A percentile compares a stretch with the other conserved stretches of the same genome.
Evolutionary conservation across 192 early-diverging fungal species (phyloP).

Genomic region (Pilobolus umbonatus): DNA sequence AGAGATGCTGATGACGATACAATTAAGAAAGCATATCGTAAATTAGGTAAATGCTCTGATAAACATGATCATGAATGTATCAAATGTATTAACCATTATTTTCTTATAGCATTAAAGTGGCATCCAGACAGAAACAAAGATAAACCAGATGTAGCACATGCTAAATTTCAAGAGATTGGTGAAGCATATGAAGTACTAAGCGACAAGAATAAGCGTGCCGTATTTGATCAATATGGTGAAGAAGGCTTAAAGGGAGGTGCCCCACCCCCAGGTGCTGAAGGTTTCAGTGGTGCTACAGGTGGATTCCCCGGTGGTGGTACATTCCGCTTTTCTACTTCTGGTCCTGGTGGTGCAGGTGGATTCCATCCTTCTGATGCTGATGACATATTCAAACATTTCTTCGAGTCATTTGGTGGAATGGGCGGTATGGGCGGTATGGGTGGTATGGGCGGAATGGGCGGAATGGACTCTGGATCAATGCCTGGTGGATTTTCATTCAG

Average conservation of each 20-base stretch:
- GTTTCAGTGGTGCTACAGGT: conserved; percentile 49
- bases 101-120: conserved; percentile 63
- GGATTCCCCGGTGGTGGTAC: conserved; percentile 52
- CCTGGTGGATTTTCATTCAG: conserved; percentile 19
- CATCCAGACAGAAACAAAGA: conserved; percentile 71
- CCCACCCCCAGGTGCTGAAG: conserved; percentile 52
- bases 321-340: conserved; percentile 55
- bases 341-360: conserved; percentile 52
- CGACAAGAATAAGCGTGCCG: conserved; percentile 87
- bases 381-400: conserved; percentile 89
- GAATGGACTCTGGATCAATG: conserved; percentile 40
- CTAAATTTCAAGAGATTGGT: conserved; percentile 95
- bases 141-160: conserved; percentile 60
- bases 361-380: conserved; percentile 81
- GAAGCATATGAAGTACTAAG: conserved; percentile 96
- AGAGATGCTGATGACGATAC: conserved; percentile 73
- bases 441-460: conserved; percentile 24
- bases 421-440: conserved; percentile 30
- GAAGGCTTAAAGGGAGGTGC: conserved; percentile 85
- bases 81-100: conserved; percentile 2
- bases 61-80: neutral
- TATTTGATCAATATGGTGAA: conserved; percentile 96
- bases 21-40: conserved; percentile 79
- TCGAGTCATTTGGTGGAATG: conserved; percentile 56
- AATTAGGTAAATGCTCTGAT: conserved; percentile 30